Conservation (phyloP, 164 flowering plant genomes). For the Vitis amurensis region DNA sequence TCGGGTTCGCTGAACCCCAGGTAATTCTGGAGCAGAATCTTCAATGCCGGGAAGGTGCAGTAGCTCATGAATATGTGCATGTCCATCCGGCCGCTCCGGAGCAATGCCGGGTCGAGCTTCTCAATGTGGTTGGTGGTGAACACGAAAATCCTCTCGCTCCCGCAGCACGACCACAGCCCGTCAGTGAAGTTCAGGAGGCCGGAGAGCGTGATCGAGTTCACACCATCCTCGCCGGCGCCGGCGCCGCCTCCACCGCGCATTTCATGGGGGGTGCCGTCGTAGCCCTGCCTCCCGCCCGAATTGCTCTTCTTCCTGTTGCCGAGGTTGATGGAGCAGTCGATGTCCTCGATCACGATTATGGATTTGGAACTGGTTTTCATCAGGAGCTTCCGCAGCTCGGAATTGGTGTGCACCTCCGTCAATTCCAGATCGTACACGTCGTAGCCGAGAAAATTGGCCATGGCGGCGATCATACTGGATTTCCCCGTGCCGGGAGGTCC, state of each 20-base stretch:
- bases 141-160: conserved; percentile 86
- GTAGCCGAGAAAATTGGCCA: conserved; percentile 72
- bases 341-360: conserved; percentile 84
- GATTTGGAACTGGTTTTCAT: conserved; percentile 81
- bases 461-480: conserved; percentile 89
- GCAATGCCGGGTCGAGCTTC: conserved; percentile 86
- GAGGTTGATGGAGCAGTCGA: conserved; percentile 73
- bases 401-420: conserved; percentile 68
- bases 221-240: conserved; percentile 24
- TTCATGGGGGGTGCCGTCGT: conserved; percentile 14
- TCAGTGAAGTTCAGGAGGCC: conserved; percentile 88
- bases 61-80: conserved; percentile 81
- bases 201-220: conserved; percentile 70
- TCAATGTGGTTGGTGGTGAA: conserved; percentile 93
- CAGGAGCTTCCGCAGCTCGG: conserved; percentile 67
- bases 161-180: conserved; percentile 93
- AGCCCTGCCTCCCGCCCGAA: background rate
- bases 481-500: conserved; percentile 88
- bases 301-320: conserved; percentile 32
- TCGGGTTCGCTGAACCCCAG: conserved; percentile 44
- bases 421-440: conserved; percentile 82
- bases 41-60: conserved; percentile 58
- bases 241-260: conserved; percentile 18
- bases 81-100: conserved; percentile 85
- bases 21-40: conserved; percentile 70